Base-by-base conservation (phyloP, 2,329 filamentous ascomycete species). In the Cordyceps fumosorosea region DNA sequence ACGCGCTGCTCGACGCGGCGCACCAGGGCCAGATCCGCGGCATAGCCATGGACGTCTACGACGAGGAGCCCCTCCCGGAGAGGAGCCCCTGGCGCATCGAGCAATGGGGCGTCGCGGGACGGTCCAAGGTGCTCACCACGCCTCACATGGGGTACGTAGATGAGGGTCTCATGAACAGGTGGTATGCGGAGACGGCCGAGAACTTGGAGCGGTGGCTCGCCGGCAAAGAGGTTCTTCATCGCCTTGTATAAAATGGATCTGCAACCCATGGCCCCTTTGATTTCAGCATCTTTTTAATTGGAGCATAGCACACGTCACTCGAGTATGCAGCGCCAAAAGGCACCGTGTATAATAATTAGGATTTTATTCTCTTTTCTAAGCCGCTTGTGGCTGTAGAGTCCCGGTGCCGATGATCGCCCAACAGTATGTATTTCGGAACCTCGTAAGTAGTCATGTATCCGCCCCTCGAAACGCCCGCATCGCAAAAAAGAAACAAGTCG, bases 141-240 rank as follows among this genome's bases (percentile, higher is more conserved):
- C 89, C 89, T 50, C 89, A 92, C 71, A 89, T 89, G 82, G 89
- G 88, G 0, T 91, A 90, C 71, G 86, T 87, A 0, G 86, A 89
- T 65, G 83, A 84, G 63, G 84, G 81, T n/a, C 81, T 83, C 42
- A 77, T 90, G 69, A 77, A 81, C 55, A 75, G 76, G 7, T 90
- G 87, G 87, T 90, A 90, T 72, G 80, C 83, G 64, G 85, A 89
- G 73, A 84, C 84, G 62, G 85, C 81, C 1, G 81, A 84, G 68
- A 89, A 88, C 68, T 66, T 90, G 29, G 77, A 81, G 71, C 75
- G 79, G 51, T 88, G 84, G 78, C 32, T 68, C 14, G 63, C 59
- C 2, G 66, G 65, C 1, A 60, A 62, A 40, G 64, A 67, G 14
- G 29, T 68, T 20, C 48, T 68, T 6, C 66, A 68, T 50, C 63